Conservation (phyloP, 257 asterid species). For the Mitragyna speciosa region DNA sequence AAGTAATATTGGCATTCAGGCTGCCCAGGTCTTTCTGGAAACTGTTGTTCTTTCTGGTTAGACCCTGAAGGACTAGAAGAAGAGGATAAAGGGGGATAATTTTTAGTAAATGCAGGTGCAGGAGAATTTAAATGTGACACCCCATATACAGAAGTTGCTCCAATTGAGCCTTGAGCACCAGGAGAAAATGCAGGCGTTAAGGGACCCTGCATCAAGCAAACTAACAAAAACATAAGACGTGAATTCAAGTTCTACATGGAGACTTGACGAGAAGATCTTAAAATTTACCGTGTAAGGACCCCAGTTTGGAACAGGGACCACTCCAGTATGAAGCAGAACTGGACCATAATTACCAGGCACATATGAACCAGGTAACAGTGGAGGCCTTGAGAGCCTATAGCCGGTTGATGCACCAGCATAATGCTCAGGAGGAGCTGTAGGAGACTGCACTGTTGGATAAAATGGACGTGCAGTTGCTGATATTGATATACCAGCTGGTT, state of each 20-base stretch:
- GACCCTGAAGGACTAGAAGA: slow-evolving; percentile 47
- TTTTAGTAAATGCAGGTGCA: slow-evolving; percentile 49
- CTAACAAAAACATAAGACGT: slow-evolving; percentile 20
- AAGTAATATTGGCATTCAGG: slow-evolving; percentile 74
- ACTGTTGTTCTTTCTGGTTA: slow-evolving; percentile 41
- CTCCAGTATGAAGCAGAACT: slow-evolving; percentile 70
- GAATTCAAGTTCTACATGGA: slow-evolving; percentile 3
- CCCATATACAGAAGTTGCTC: slow-evolving; percentile 59
- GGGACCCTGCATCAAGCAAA: slow-evolving; percentile 53
- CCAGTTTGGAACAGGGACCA: slow-evolving; percentile 76
- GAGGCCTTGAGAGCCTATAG: slow-evolving; percentile 68
- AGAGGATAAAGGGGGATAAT: slow-evolving; percentile 45
- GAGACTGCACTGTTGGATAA: slow-evolving; percentile 83
- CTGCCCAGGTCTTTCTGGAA: slow-evolving; percentile 81
- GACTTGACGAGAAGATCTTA: slow-evolving; percentile 6
- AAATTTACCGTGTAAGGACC: slow-evolving; percentile 58
- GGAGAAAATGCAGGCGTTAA: slow-evolving; percentile 65
- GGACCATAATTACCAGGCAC: slow-evolving; percentile 75
- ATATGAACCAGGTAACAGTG: slow-evolving; percentile 64
- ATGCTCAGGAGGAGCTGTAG: slow-evolving; percentile 60
- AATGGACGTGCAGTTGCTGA: slow-evolving; percentile 83
- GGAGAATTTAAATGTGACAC: slow-evolving; percentile 59
- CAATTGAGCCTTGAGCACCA: slow-evolving; percentile 55
- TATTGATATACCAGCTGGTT: slow-evolving; percentile 54
- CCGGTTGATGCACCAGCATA: slow-evolving; percentile 38